phyloP scores from a whole-genome alignment of 2,329 filamentous ascomycete species.

The Nemania sp. region DNA sequence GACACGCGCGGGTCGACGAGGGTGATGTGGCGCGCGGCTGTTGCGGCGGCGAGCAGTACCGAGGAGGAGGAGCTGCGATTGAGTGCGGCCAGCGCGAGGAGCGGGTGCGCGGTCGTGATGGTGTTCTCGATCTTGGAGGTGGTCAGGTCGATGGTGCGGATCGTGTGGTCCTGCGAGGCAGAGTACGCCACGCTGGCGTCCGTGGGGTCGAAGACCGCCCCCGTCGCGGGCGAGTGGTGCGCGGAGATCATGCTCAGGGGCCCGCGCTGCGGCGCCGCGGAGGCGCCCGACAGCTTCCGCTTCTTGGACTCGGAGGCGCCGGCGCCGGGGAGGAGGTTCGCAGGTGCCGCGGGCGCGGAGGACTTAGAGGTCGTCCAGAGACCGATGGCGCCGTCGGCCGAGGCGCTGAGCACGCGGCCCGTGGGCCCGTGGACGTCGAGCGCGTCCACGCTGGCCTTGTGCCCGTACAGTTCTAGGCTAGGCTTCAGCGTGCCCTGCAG shows the following conservation, averaged over 20 bases:
- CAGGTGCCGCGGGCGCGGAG: constrained; percentile 78
- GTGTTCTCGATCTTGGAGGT: constrained; percentile 83
- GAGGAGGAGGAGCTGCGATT: constrained; percentile 57
- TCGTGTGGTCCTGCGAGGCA: constrained; percentile 87
- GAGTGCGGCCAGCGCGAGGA: constrained; percentile 83
- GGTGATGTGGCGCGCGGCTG: constrained; percentile 86
- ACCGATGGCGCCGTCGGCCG: constrained; percentile 84
- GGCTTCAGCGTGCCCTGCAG: constrained; percentile 74
- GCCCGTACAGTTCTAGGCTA: constrained; percentile 84
- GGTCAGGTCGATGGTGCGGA: constrained; percentile 91
- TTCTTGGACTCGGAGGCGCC: constrained; percentile 76
- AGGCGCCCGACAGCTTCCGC: constrained; percentile 72
- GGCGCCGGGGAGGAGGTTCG: constrained; percentile 74
- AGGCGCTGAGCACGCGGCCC: constrained; percentile 85
- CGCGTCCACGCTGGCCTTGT: constrained; percentile 79
- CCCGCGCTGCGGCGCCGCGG: constrained; percentile 77
- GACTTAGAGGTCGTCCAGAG: constrained; percentile 87
- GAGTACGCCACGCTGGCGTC: constrained; percentile 93
- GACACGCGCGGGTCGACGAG: constrained; percentile 90
- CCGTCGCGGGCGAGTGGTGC: constrained; percentile 80
- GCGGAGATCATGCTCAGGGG: constrained; percentile 78
- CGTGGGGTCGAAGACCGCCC: constrained; percentile 84
- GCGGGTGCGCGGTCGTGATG: constrained; percentile 83
- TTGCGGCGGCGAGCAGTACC: constrained; percentile 76
- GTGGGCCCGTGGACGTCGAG: constrained; percentile 79